Conservation (phyloP, 2,329 filamentous ascomycete genomes). For the Colletotrichum endophyticum region DNA sequence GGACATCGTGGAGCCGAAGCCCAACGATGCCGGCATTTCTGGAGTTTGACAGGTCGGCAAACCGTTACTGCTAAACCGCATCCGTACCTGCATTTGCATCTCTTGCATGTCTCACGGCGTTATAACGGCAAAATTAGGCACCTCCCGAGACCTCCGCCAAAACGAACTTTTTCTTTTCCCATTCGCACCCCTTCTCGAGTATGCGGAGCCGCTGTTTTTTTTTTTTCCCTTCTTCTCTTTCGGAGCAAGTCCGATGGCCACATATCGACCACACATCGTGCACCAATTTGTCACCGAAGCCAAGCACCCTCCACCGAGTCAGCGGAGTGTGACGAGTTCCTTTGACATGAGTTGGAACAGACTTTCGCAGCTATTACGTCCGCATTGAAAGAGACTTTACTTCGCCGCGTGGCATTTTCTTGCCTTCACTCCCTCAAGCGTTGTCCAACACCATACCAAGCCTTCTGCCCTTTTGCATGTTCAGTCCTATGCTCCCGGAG, state of each 20-base stretch:
- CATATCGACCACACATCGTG: not conserved
- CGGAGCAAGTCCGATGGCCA: not conserved
- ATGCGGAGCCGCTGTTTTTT: not conserved
- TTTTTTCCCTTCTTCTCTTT: not conserved
- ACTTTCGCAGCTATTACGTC: not conserved
- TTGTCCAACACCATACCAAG: not conserved
- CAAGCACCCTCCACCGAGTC: not conserved
- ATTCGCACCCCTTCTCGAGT: not conserved
- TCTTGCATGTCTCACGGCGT: not conserved
- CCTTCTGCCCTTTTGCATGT: not conserved
- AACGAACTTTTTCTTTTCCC: not conserved
- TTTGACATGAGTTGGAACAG: not conserved
- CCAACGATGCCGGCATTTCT: not conserved
- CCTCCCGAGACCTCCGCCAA: not conserved
- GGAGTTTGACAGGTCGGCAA: not conserved
- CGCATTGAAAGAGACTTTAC: not conserved
- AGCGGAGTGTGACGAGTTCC: not conserved
- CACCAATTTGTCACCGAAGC: not conserved
- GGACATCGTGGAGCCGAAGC: not conserved
- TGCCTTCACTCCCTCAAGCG: not conserved
- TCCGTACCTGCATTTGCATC: not conserved
- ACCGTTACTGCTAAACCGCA: not conserved
- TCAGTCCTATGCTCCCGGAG: not conserved
- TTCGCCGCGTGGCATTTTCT: not conserved
- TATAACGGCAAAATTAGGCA: conserved; percentile 7